Conservation (phyloP, 2,329 filamentous ascomycete species). For the Scorias spongiosa region DNA sequence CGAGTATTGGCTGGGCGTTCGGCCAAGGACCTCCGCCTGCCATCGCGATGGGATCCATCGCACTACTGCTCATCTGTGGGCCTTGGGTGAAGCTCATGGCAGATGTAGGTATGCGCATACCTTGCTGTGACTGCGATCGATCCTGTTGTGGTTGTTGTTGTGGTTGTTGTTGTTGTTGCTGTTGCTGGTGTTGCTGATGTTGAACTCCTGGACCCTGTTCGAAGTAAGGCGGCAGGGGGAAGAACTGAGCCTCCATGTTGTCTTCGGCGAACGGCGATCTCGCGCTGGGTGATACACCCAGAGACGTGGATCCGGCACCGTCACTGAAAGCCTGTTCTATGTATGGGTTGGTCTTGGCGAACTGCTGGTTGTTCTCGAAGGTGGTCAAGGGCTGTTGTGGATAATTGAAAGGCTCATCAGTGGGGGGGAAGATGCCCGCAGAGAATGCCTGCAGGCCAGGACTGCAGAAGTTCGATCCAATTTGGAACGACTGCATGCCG, state of each 20-base stretch:
- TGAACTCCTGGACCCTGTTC: slow-evolving; percentile 32
- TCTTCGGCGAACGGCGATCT: slow-evolving; percentile 22
- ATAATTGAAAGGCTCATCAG: slow-evolving; percentile 59
- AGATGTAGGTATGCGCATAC: slow-evolving; percentile 1
- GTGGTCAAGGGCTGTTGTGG: slow-evolving; percentile 58
- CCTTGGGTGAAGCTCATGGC: slow-evolving; percentile 7
- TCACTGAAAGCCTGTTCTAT: slow-evolving; percentile 1
- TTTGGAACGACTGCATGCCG: neutral
- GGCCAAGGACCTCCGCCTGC: neutral
- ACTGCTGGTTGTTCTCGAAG: slow-evolving; percentile 32
- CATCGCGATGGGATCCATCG: slow-evolving; percentile 2
- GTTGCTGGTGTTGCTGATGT: slow-evolving; percentile 17
- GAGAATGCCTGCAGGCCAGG: slow-evolving; percentile 51
- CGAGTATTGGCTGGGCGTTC: slow-evolving; percentile 13
- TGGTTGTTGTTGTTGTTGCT: slow-evolving; percentile 7
- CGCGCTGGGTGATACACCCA: neutral
- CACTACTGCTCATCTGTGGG: slow-evolving; percentile 9
- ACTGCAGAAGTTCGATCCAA: slow-evolving; percentile 15
- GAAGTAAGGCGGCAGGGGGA: slow-evolving; percentile 57
- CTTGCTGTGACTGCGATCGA: slow-evolving; percentile 1
- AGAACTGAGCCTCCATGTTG: slow-evolving; percentile 58
- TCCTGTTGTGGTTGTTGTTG: slow-evolving; percentile 9
- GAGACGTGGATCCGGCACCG: neutral
- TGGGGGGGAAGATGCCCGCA: slow-evolving; percentile 66
- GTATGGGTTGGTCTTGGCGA: slow-evolving; percentile 10